Evolutionary conservation across 306 rosid species (phyloP), one percentile per base, ranked within the genome.

Genomic region (Fagus crenata): DNA sequence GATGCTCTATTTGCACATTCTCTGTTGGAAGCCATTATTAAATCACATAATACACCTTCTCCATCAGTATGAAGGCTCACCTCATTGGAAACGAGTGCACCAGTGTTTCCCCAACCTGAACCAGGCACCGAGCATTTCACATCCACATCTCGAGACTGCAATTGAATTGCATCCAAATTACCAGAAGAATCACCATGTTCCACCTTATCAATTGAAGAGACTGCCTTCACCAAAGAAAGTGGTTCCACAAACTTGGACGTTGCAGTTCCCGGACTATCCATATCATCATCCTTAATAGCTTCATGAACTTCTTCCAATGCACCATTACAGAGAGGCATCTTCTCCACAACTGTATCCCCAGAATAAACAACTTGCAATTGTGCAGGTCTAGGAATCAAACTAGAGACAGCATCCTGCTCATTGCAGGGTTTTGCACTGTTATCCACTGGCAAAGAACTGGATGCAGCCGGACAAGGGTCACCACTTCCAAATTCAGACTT

Each of bases 251-350:
- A 86, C 80, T 93, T 90, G 7, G 98, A 96, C 2, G 94, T 93
- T 63, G 87, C 94, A 35, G 96, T 89, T 80, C 98, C 99, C 73
- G 96, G 98, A 84, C 98, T 91, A 83, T 95, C 99, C 77, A 89
- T 82, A 73, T 86, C 95, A 73, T 90, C 92, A 71, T 82, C 97
- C 80, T 87, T 88, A 7, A 41, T 79, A 78, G 77, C 76, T 70
- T 74, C 83, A 70, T 83, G 68, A 59, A 67, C 73, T 42, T 77
- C 86, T 31, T 56, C 82, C 73, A 81, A 72, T 53, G 86, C 84
- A 61, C 73, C 75, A 73, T 83, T 77, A 72, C 86, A 82, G 12
- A 65, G 59, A 28, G 86, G 89, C 77, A 84, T 72, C 84, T 87
- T 85, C 81, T 80, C 92, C 37, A 2, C 59, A 74, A 49, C 76